Evolutionary conservation across 2,329 filamentous ascomycete species (phyloP).

Genomic region (Cercospora zeae-maydis): DNA sequence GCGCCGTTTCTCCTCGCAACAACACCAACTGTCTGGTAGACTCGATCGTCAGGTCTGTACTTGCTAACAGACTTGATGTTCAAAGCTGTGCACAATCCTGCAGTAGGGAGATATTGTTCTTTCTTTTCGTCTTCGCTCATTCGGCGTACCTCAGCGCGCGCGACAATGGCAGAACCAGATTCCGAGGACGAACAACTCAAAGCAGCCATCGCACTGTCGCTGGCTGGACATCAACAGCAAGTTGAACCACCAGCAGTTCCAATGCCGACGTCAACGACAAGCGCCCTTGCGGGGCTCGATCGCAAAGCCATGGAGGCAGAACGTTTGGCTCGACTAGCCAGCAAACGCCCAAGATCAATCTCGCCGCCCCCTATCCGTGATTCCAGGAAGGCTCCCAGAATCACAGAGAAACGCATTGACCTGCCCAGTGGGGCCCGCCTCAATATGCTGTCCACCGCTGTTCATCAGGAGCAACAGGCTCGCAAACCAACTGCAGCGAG

Average conservation of each 20-base stretch:
- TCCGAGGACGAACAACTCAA: constrained; percentile 60
- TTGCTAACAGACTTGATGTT: neutral
- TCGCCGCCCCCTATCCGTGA: constrained; percentile 35
- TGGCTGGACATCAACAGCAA: constrained; percentile 13
- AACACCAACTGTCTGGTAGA: neutral
- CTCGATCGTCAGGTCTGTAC: neutral
- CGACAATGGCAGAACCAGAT: constrained; percentile 16
- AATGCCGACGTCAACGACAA: neutral
- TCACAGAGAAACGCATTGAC: constrained; percentile 22
- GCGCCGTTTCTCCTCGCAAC: neutral
- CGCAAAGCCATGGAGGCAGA: constrained; percentile 83
- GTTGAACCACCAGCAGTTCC: neutral
- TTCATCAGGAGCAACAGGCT: constrained; percentile 23
- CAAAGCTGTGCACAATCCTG: neutral
- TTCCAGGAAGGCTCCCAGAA: constrained; percentile 28
- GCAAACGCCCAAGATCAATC: constrained; percentile 56
- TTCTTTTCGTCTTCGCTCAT: neutral
- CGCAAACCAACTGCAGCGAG: constrained; percentile 26
- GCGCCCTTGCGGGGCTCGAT: constrained; percentile 57
- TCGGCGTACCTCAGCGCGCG: neutral
- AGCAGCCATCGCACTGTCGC: constrained; percentile 52
- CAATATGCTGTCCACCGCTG: constrained; percentile 25
- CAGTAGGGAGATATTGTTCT: constrained; percentile 5
- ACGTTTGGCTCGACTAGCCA: constrained; percentile 64
- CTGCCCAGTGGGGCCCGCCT: constrained; percentile 27